phyloP scores from a whole-genome alignment of 2,329 filamentous ascomycete genomes.

The Xylaria sp. region DNA sequence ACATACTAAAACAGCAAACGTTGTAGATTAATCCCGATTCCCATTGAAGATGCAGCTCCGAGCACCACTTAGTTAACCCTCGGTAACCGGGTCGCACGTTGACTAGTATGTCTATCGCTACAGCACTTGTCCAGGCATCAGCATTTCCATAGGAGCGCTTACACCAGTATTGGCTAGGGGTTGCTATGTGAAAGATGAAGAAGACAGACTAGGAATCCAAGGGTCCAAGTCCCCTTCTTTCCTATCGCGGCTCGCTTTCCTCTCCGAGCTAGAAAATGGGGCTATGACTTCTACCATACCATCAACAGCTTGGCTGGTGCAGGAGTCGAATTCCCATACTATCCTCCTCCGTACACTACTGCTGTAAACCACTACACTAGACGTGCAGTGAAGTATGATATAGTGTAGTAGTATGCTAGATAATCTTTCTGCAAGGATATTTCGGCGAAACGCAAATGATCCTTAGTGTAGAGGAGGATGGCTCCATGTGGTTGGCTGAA shows the following conservation, averaged over 20 bases:
- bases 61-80: background rate
- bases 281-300: constrained; percentile 6
- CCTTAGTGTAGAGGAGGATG: constrained; percentile 29
- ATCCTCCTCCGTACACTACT: background rate
- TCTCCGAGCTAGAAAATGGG: constrained; percentile 14
- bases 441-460: constrained; percentile 43
- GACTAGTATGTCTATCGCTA: background rate
- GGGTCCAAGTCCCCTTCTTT: background rate
- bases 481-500: constrained; percentile 54
- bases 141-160: background rate
- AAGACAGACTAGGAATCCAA: background rate
- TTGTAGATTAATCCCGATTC: background rate
- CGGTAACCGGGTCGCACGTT: constrained; percentile 9
- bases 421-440: constrained; percentile 38
- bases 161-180: background rate
- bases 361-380: background rate
- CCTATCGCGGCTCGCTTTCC: constrained; percentile 21
- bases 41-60: constrained; percentile 1
- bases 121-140: constrained; percentile 8
- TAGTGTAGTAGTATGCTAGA: constrained; percentile 8
- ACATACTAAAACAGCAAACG: constrained; percentile 5
- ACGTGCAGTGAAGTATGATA: constrained; percentile 6
- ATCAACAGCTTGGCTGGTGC: background rate
- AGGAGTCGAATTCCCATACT: constrained; percentile 11
- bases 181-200: background rate